Percentiles rank a stretch among this genome's conserved stretches.
Evolutionary conservation across 805 yeast genomes (phyloP).

Genomic region (Huiozyma naganishii): DNA sequence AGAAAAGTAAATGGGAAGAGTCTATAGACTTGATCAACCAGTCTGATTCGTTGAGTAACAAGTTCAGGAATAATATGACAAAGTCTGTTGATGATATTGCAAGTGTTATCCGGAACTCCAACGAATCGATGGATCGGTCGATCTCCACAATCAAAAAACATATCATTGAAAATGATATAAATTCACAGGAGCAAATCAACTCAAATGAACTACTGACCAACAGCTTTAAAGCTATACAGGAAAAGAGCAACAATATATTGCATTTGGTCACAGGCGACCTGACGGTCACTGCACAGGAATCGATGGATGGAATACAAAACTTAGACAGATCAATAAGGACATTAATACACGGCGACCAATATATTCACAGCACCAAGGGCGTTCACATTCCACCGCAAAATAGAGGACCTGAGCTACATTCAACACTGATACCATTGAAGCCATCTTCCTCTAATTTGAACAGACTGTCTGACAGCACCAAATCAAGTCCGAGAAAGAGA

Average conservation of each 20-base stretch:
- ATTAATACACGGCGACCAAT: slow-evolving; percentile 4
- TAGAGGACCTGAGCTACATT: neutral
- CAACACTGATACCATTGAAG: neutral
- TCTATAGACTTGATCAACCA: slow-evolving; percentile 24
- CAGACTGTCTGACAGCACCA: neutral
- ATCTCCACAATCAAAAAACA: slow-evolving; percentile 12
- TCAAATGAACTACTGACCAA: slow-evolving; percentile 8
- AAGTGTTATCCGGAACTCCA: slow-evolving; percentile 11
- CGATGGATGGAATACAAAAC: slow-evolving; percentile 5
- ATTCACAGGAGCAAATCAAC: slow-evolving; percentile 2
- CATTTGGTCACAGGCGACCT: slow-evolving; percentile 4
- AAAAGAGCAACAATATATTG: slow-evolving; percentile 3
- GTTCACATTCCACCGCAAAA: neutral
- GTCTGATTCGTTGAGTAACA: slow-evolving; percentile 25
- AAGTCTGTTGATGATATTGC: slow-evolving; percentile 12
- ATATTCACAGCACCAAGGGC: neutral
- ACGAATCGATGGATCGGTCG: slow-evolving; percentile 9
- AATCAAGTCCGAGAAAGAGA: slow-evolving; percentile 1
- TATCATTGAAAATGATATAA: slow-evolving; percentile 7
- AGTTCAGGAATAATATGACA: slow-evolving; percentile 12
- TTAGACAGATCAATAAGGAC: slow-evolving; percentile 7
- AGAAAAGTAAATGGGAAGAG: slow-evolving; percentile 21
- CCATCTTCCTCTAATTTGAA: neutral
- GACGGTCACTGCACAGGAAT: slow-evolving; percentile 1
- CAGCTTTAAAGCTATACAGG: slow-evolving; percentile 7